Percentiles rank a stretch among this genome's conserved stretches.
Evolutionary conservation across 768 basidiomycete species (phyloP).

Genomic region (Pisolithus microcarpus): DNA sequence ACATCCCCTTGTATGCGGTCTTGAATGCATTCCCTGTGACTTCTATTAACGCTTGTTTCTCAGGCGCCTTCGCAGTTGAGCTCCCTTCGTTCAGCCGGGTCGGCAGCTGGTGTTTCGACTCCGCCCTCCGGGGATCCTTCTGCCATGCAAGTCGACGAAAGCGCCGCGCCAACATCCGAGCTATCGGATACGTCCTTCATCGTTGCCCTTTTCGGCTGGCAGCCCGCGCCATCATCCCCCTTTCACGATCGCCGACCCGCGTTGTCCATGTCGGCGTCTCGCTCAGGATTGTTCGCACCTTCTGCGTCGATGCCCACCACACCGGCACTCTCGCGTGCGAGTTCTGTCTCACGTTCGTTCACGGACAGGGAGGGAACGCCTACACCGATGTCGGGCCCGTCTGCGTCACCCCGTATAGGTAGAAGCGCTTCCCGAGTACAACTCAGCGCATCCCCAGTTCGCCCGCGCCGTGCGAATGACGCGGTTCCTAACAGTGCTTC

Average conservation of each 20-base stretch:
- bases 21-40: slow-evolving; percentile 1
- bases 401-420: slow-evolving; percentile 12
- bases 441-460: slow-evolving; percentile 10
- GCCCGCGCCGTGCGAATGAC: slow-evolving; percentile 5
- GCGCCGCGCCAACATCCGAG: slow-evolving; percentile 6
- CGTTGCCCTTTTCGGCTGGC: slow-evolving; percentile 46
- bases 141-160: slow-evolving; percentile 8
- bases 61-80: slow-evolving; percentile 55
- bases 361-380: slow-evolving; percentile 16
- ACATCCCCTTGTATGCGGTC: slow-evolving; percentile 59
- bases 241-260: slow-evolving; percentile 7
- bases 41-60: slow-evolving; percentile 6
- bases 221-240: slow-evolving; percentile 23
- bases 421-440: slow-evolving; percentile 11
- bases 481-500: neutral
- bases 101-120: slow-evolving; percentile 20
- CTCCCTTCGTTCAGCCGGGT: slow-evolving; percentile 42
- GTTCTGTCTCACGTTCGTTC: slow-evolving; percentile 23
- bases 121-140: slow-evolving; percentile 21
- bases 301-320: slow-evolving; percentile 24
- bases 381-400: slow-evolving; percentile 5
- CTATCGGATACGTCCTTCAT: slow-evolving; percentile 35
- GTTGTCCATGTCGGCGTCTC: slow-evolving; percentile 16
- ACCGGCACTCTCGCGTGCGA: slow-evolving; percentile 27
- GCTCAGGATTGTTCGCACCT: slow-evolving; percentile 20